Conservation (phyloP, 345 rosid species). For the Eucalyptus decipiens region DNA sequence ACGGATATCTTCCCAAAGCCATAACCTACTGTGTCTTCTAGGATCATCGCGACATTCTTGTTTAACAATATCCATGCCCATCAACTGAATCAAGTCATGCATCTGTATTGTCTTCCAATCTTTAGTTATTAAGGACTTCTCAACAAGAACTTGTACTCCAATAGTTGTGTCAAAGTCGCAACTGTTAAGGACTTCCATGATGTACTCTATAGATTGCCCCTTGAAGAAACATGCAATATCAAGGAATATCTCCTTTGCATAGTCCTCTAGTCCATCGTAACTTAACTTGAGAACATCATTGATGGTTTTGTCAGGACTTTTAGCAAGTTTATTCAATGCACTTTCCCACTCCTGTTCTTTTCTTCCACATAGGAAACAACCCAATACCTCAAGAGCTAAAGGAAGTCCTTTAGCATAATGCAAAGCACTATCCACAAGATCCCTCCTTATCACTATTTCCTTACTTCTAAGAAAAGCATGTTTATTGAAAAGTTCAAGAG, state of each 20-base stretch:
- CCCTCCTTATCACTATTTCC: background rate
- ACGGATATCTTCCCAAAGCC: no score
- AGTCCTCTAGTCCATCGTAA: background rate
- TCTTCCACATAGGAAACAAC: background rate
- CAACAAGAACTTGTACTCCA: background rate
- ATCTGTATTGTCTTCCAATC: accelerated
- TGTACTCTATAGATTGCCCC: background rate
- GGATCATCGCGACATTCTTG: no score
- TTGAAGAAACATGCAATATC: background rate
- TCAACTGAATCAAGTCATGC: no score
- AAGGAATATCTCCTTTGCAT: background rate
- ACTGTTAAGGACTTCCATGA: background rate
- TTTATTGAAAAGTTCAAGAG: background rate
- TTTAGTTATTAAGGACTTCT: background rate
- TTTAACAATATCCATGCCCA: no score
- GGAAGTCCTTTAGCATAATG: background rate
- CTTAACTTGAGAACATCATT: background rate
- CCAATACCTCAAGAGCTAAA: background rate
- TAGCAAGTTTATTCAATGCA: background rate
- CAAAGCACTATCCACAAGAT: background rate
- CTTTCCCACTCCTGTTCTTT: background rate
- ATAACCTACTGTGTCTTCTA: no score
- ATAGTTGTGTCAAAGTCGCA: background rate
- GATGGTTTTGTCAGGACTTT: background rate
- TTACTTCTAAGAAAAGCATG: background rate